phyloP scores from a whole-genome alignment of 1,284 basidiomycete species.

The Lignosus rhinocerotis region DNA sequence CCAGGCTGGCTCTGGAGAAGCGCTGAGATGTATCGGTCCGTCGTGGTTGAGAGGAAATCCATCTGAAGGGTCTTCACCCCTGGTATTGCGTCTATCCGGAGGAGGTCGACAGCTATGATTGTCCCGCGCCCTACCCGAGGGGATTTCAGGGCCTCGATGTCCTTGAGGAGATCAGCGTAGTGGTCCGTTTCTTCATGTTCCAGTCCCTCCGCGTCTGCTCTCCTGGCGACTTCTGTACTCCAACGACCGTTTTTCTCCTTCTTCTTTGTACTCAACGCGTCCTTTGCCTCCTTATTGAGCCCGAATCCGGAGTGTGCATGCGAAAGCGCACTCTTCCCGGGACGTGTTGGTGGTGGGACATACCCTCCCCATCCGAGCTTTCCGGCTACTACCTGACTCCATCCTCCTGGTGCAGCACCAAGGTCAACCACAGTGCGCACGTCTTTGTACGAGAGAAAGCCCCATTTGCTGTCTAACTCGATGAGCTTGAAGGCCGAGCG shows the following conservation, averaged over 20 bases:
- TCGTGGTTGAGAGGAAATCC: conserved; percentile 70
- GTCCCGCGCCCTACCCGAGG: conserved; percentile 43
- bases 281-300: conserved; percentile 14
- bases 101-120: conserved; percentile 75
- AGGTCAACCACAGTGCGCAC: conserved; percentile 75
- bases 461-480: conserved; percentile 60
- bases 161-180: conserved; percentile 9
- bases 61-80: conserved; percentile 71
- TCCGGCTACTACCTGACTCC: conserved; percentile 80
- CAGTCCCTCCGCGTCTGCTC: not conserved
- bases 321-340: not conserved
- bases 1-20: conserved; percentile 37
- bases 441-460: conserved; percentile 53
- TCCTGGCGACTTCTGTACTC: conserved; percentile 9
- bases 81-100: conserved; percentile 64
- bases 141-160: not conserved
- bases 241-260: not conserved
- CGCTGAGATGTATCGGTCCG: conserved; percentile 47
- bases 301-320: conserved; percentile 7
- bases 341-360: conserved; percentile 2
- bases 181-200: conserved; percentile 7
- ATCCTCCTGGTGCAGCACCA: conserved; percentile 86
- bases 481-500: conserved; percentile 86
- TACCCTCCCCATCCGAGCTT: conserved; percentile 40
- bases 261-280: not conserved